Percentiles rank a stretch among this genome's conserved stretches.
These are phyloP conservation scores for Thelonectria rubi DNA, from an alignment of 2,329 filamentous ascomycete species.

Conservation along the genomic window DNA sequence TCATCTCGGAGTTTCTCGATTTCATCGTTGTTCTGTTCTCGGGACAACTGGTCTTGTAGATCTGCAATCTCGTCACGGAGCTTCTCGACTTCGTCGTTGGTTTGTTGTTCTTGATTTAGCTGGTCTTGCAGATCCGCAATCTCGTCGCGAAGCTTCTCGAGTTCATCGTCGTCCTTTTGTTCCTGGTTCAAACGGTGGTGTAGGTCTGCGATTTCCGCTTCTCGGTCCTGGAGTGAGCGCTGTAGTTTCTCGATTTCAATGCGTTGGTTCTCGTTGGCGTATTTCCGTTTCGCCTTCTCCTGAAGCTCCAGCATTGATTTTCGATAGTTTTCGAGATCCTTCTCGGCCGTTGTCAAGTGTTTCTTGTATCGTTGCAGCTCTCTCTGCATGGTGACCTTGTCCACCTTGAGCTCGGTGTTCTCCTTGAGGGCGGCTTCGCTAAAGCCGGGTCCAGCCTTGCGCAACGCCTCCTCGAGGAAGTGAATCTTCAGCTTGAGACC, in stretches of 20 bases:
- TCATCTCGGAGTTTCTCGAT: conserved; percentile 76
- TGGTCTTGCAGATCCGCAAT: conserved; percentile 69
- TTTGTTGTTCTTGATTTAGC: conserved; percentile 64
- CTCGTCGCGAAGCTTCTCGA: conserved; percentile 68
- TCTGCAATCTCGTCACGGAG: conserved; percentile 65
- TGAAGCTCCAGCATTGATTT: conserved; percentile 84
- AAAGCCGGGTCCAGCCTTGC: conserved; percentile 87
- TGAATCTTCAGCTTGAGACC: conserved; percentile 96
- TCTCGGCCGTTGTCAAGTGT: conserved; percentile 81
- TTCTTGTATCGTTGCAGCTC: conserved; percentile 90
- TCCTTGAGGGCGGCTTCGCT: conserved; percentile 90
- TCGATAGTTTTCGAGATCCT: conserved; percentile 84
- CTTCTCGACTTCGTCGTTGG: conserved; percentile 70
- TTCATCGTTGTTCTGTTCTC: conserved; percentile 65
- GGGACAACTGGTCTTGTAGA: conserved; percentile 67
- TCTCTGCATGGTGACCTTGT: conserved; percentile 87
- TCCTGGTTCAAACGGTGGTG: conserved; percentile 66
- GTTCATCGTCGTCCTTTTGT: conserved; percentile 64
- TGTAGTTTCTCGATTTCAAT: conserved; percentile 67
- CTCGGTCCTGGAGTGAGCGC: conserved; percentile 64
- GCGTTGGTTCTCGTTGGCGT: conserved; percentile 75
- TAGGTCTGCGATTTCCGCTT: conserved; percentile 68
- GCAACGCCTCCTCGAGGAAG: conserved; percentile 90
- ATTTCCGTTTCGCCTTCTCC: conserved; percentile 80
- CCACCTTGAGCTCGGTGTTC: conserved; percentile 95